Base-by-base conservation (phyloP, 345 rosid species). In the Balakata baccata region DNA sequence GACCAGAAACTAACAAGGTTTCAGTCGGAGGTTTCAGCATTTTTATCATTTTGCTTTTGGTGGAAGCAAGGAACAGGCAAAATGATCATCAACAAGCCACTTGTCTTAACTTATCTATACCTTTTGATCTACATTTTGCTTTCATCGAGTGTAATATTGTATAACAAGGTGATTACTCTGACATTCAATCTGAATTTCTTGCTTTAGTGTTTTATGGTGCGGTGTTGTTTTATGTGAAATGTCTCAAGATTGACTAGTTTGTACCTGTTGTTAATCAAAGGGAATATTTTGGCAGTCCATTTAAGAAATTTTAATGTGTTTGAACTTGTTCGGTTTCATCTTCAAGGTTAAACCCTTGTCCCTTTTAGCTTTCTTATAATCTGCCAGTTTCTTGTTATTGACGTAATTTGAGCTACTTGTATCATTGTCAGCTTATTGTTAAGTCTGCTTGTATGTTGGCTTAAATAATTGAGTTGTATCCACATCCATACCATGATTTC, bases 101-200 rank as follows among this genome's bases (percentile, higher is more conserved):
- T 87, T 56, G 82, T 96, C 9, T 70, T 96, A 71, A 96, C 99
- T 20, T 96, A 96, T 78, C 66, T 88, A 69, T 96, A 91, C 87
- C 86, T 93, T 37, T 79, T 93, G 43, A 79, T 91, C 84, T 96
- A 92, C 89, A 83, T 94, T 81, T 13, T 88, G 41, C 98, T 94
- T 64, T 94, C 98, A 10, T 94, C 96, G 1, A 95, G 91, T 64
- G 99, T 96, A 69, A 96, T 96, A 72, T 78, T 96, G 78, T 96
- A 96, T 76, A 96, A 96, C 88, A 96, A 96, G 96, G 98, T 91
- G 82, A 80, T 57, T 20, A 39, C 49, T 14, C 1, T 9, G 51
- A 16, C 13, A 11, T 14, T 41, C 38, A 22, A 13, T 70, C 29
- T 39, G 12, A 3, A 11, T 41, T 29, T 20, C 11, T 0, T 20